Conservation (phyloP, 371 early-diverging fungal species). For the Rhizopus delemar region DNA sequence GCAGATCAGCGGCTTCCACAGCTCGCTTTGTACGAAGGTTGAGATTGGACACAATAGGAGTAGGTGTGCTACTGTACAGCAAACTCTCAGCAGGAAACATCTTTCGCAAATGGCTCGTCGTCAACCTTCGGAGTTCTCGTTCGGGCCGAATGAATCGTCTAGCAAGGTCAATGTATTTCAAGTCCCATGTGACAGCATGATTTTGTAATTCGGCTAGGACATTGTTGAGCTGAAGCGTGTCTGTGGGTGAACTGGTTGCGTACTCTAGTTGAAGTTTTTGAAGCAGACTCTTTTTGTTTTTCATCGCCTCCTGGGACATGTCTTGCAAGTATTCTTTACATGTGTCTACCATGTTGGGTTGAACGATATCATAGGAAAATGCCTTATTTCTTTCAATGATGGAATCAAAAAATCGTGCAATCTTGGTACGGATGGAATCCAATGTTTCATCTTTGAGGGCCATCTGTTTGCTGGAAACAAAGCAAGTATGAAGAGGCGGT, state of each 20-base stretch:
- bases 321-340: constrained; percentile 65
- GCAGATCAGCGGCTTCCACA: constrained; percentile 43
- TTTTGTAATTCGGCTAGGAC: constrained; percentile 77
- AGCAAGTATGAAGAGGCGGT: constrained; percentile 73
- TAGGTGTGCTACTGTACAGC: constrained; percentile 9
- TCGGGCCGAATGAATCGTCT: constrained; percentile 78
- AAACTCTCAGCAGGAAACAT: constrained; percentile 59
- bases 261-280: constrained; percentile 81
- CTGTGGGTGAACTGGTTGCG: constrained; percentile 73
- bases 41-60: constrained; percentile 26
- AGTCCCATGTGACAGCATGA: constrained; percentile 81
- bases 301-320: constrained; percentile 63
- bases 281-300: constrained; percentile 76
- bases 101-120: constrained; percentile 61
- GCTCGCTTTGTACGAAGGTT: constrained; percentile 44
- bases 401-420: constrained; percentile 73
- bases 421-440: constrained; percentile 58
- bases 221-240: constrained; percentile 75
- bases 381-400: constrained; percentile 62
- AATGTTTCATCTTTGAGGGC: constrained; percentile 65
- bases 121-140: constrained; percentile 61
- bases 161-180: constrained; percentile 73
- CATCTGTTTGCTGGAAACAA: constrained; percentile 55
- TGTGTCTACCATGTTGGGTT: constrained; percentile 60
- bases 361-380: constrained; percentile 66